Evolutionary conservation across 208 protist genomes (phyloP), one percentile per base, ranked within the genome.

Genomic region (Phytomonas francai): DNA sequence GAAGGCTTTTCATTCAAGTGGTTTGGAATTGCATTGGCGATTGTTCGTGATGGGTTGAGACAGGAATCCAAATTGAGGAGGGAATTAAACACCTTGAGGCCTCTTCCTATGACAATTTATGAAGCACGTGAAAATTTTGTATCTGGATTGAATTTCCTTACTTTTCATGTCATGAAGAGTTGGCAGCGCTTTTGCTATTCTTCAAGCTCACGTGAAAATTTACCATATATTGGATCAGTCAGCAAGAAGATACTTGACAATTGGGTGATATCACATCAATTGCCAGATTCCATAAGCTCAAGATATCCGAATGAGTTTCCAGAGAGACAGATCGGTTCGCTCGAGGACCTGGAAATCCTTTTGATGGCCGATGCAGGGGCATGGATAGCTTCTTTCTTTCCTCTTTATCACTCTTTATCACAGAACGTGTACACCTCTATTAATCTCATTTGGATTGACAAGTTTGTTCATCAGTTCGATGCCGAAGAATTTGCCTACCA

Each of bases 401-500:
- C 39, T 49, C 39, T 49, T 49, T 49, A 22, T 49, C 39, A 49
- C 14, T 49, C 39, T 49, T 19, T 49, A 49, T 49, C 39, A 6
- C 39, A 49, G 14, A 49, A 49, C 39, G 39, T 12, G 39, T 49
- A 19, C 16, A 19, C 6, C 16, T 49, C 16, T 19, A 19, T 19
- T 12, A 49, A 49, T 49, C 12, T 19, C 39, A 49, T 49, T 22
- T 49, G 39, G 39, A 3, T 22, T 49, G 12, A 19, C 4, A 49
- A 49, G 12, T 12, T 9, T 49, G 16, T 49, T 19, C 7, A 49
- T 49, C 39, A 49, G 39, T 49, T 74, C 0, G 69, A 80, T 70
- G 63, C 56, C 8, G 74, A 79, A 29, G 71, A 88, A 6, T 71
- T 89, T 51, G 74, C 79, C 29, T 88, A 86, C 74, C 81, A 78